A percentile compares a stretch with the other conserved stretches of the same genome.
These are phyloP conservation scores for Crepidotus variabilis DNA, from an alignment of 768 basidiomycete genomes.

Conservation along the genomic window DNA sequence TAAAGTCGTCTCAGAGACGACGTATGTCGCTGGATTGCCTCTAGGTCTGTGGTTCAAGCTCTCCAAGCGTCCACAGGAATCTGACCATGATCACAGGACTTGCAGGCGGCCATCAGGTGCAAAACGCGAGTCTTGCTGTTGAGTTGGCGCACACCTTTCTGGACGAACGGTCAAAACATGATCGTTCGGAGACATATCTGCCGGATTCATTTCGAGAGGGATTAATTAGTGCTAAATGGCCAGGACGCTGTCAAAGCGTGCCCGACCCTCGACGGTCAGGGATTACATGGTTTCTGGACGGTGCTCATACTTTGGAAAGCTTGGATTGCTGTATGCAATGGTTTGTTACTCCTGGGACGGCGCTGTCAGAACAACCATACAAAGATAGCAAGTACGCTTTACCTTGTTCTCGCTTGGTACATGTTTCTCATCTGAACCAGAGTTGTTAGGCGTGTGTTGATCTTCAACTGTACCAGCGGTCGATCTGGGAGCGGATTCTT, in stretches of 20 bases:
- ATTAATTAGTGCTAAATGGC: conserved; percentile 76
- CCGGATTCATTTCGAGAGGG: conserved; percentile 55
- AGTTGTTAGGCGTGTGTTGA: conserved; percentile 50
- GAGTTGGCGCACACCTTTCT: conserved; percentile 69
- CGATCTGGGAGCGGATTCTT: conserved; percentile 79
- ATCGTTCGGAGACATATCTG: conserved; percentile 31
- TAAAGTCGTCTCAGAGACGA: conserved; percentile 48
- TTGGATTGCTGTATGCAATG: conserved; percentile 84
- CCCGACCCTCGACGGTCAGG: conserved; percentile 47
- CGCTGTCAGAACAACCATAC: conserved; percentile 27
- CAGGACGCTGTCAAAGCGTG: conserved; percentile 90
- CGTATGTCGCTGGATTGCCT: conserved; percentile 48
- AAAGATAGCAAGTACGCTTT: conserved; percentile 3
- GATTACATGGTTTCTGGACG: conserved; percentile 89
- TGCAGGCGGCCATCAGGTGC: conserved; percentile 78
- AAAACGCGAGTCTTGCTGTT: conserved; percentile 86
- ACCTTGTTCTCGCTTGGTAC: conserved; percentile 2
- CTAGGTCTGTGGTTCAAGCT: conserved; percentile 46
- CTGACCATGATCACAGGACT: conserved; percentile 49
- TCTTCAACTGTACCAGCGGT: conserved; percentile 95
- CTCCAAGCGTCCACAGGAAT: conserved; percentile 1
- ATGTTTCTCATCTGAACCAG: conserved; percentile 12
- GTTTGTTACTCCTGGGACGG: conserved; percentile 67
- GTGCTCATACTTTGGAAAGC: conserved; percentile 93
- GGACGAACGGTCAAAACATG: conserved; percentile 20